Percentiles rank a stretch among this genome's conserved stretches.
These are phyloP conservation scores for Melianthus villosus DNA, from an alignment of 441 rosid species.

Conservation along the genomic window DNA sequence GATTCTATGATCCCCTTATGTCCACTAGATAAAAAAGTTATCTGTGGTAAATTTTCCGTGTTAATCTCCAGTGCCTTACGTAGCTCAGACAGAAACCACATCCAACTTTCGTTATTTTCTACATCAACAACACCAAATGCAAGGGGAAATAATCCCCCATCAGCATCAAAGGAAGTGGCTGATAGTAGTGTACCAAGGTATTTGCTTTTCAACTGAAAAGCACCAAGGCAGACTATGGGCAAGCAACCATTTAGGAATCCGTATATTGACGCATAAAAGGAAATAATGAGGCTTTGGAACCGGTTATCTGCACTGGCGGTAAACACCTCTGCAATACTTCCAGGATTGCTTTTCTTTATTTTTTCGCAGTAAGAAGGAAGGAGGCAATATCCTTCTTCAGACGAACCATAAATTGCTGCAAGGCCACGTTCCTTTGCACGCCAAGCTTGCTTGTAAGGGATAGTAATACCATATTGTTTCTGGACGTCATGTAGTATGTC, in stretches of 20 bases:
- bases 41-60: constrained; percentile 18
- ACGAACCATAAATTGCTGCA: constrained; percentile 45
- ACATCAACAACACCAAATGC: constrained; percentile 43
- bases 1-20: constrained; percentile 27
- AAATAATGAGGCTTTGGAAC: constrained; percentile 34
- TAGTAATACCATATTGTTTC: constrained; percentile 30
- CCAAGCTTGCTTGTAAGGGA: constrained; percentile 56
- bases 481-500: constrained; percentile 40
- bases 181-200: constrained; percentile 43
- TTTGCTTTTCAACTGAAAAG: constrained; percentile 33
- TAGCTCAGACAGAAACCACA: constrained; percentile 44
- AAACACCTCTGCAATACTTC: constrained; percentile 33
- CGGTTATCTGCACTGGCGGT: constrained; percentile 29
- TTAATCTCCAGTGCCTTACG: constrained; percentile 26
- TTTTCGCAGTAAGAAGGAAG: constrained; percentile 37
- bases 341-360: constrained; percentile 31
- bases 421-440: constrained; percentile 52
- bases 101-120: constrained; percentile 37
- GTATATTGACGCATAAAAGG: constrained; percentile 25
- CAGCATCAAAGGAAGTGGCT: constrained; percentile 40
- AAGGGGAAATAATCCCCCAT: constrained; percentile 36
- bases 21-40: constrained; percentile 28
- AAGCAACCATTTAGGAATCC: constrained; percentile 45
- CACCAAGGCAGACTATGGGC: constrained; percentile 36
- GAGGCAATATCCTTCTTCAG: constrained; percentile 41